phyloP scores from a whole-genome alignment of 192 early-diverging fungal genomes.

The Entomortierella beljakovae region DNA sequence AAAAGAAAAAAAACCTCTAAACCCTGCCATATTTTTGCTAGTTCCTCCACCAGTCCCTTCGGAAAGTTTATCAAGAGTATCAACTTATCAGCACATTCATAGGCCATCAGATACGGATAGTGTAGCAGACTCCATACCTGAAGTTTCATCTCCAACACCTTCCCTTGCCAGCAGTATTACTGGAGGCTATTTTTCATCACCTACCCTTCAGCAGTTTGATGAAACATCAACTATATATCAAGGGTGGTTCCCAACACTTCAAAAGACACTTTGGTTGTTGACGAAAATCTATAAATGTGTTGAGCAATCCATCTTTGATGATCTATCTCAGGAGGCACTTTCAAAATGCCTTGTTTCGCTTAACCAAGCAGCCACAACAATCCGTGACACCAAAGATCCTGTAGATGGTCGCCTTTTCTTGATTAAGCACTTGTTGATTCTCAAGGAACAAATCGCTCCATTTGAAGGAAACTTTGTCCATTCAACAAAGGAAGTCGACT shows the following conservation, averaged over 20 bases:
- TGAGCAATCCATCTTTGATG: slow-evolving; percentile 81
- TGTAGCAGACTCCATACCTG: slow-evolving; percentile 42
- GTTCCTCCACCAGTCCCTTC: slow-evolving; percentile 18
- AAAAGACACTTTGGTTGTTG: slow-evolving; percentile 83
- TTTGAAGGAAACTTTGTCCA: slow-evolving; percentile 85
- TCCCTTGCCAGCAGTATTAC: slow-evolving; percentile 45
- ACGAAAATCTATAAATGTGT: slow-evolving; percentile 84
- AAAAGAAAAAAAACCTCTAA: too few relatives aligned
- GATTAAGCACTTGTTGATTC: slow-evolving; percentile 87
- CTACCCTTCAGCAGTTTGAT: slow-evolving; percentile 40
- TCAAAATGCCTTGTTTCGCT: slow-evolving; percentile 74
- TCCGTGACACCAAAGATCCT: slow-evolving; percentile 57
- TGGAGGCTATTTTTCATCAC: slow-evolving; percentile 37
- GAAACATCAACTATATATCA: slow-evolving; percentile 51
- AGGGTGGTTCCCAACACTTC: slow-evolving; percentile 87
- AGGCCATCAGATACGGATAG: slow-evolving; percentile 38
- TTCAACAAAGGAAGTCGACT: slow-evolving; percentile 75
- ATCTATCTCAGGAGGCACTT: slow-evolving; percentile 87
- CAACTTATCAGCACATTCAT: slow-evolving; percentile 28
- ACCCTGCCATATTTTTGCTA: not conserved
- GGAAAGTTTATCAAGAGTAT: slow-evolving; percentile 7
- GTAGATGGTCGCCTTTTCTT: slow-evolving; percentile 83
- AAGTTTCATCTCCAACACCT: slow-evolving; percentile 48
- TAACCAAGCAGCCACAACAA: slow-evolving; percentile 14
- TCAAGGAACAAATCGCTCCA: slow-evolving; percentile 83